Conservation (phyloP, 495 filamentous ascomycete species). For the Neurospora tetraspora region DNA sequence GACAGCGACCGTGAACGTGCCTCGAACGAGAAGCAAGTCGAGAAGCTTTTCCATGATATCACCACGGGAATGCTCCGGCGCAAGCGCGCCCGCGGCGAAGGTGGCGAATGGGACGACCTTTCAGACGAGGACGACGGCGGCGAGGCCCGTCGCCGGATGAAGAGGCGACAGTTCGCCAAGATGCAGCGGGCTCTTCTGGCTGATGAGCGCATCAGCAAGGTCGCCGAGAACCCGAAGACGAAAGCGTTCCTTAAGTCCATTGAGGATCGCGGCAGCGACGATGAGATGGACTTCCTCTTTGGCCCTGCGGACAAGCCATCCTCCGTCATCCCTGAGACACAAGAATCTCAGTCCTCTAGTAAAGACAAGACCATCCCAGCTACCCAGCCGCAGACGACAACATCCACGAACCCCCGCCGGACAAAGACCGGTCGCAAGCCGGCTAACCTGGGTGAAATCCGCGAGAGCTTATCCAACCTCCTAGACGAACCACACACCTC, state of each 20-base stretch:
- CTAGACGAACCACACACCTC: conserved; percentile 52
- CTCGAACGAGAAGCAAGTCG: conserved; percentile 71
- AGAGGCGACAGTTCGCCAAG: conserved; percentile 78
- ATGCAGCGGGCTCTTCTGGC: conserved; percentile 82
- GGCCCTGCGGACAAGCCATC: conserved; percentile 35
- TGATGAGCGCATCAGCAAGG: conserved; percentile 84
- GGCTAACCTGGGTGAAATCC: conserved; percentile 64
- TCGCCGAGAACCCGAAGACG: conserved; percentile 85
- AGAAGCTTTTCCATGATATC: conserved; percentile 85
- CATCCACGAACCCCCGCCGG: conserved; percentile 51
- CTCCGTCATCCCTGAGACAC: conserved; percentile 5
- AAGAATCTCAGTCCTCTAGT: conserved; percentile 30
- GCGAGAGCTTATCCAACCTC: conserved; percentile 68
- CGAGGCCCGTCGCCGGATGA: conserved; percentile 64
- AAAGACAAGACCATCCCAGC: conserved; percentile 30
- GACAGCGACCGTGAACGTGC: conserved; percentile 55
- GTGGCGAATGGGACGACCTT: conserved; percentile 65
- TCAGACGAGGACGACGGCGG: conserved; percentile 82
- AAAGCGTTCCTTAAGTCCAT: conserved; percentile 81
- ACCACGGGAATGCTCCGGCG: conserved; percentile 76
- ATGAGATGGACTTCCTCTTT: conserved; percentile 67
- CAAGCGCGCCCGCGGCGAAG: conserved; percentile 39
- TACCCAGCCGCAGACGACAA: conserved; percentile 30
- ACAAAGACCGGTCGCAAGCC: conserved; percentile 52
- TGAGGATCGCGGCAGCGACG: conserved; percentile 71